Evolutionary conservation across 2,329 filamentous ascomycete species (phyloP).

Genomic region (Pseudogymnoascus sp.): DNA sequence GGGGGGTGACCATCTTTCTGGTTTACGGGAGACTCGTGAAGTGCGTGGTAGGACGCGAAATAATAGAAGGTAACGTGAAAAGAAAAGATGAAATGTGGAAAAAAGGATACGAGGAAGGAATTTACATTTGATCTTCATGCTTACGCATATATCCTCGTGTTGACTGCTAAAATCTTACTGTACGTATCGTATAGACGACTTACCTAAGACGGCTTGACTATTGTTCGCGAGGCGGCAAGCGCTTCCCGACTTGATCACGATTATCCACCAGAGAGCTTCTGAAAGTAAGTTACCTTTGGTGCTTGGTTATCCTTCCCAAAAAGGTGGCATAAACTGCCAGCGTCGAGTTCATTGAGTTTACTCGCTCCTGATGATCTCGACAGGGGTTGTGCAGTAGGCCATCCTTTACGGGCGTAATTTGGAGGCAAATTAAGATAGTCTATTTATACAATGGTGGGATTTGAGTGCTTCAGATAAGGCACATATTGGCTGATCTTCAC

Average conservation of each 20-base stretch:
- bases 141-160: neutral
- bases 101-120: neutral
- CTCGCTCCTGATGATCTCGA: neutral
- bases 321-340: neutral
- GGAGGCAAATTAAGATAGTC: neutral
- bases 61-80: neutral
- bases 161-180: slow-evolving; percentile 7
- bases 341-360: neutral
- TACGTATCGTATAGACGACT: neutral
- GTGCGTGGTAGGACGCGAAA: neutral
- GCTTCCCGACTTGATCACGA: too few relatives aligned
- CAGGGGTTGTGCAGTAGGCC: neutral
- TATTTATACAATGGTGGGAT: neutral
- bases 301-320: neutral
- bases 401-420: neutral
- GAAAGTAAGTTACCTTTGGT: too few relatives aligned
- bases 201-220: neutral
- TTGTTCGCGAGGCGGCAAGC: neutral
- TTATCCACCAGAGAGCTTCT: too few relatives aligned
- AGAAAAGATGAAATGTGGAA: neutral
- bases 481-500: neutral
- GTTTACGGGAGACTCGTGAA: neutral
- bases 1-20: neutral
- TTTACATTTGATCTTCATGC: neutral
- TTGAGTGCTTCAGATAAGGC: neutral